Evolutionary conservation across 805 yeast genomes (phyloP), one percentile per base, ranked within the genome.

Genomic region (Lipomyces starkeyi): DNA sequence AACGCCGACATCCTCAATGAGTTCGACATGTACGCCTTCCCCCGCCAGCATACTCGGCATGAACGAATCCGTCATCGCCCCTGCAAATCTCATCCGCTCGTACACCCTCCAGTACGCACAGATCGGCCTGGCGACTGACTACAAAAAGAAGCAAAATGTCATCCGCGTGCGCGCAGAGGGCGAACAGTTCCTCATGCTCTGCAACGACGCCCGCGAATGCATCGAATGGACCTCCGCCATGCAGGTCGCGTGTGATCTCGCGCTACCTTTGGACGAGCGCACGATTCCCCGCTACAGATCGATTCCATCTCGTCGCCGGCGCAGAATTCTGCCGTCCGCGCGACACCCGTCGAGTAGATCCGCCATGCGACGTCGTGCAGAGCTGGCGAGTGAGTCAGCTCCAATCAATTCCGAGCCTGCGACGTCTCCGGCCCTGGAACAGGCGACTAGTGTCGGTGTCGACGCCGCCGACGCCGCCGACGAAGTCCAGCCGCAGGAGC

Each of bases 51-150:
- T 43, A 6, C 49, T 43, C 49, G 49, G 49, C 8, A 7, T 17
- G 20, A 8, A 66, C 34, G 63, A 61, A n/a, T 61, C 65, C 40
- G 32, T 73, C 58, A 69, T 71, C 60, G 65, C 74, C 20, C 65
- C 70, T 7, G 72, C 70, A 27, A 40, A 61, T 25, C 70, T 77
- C 55, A 32, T 75, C 53, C 83, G 88, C 70, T 85, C 92, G 0
- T 93, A 87, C 77, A 87, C 97, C 1, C 82, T 94, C 52, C 98
- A 95, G 78, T 88, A 88, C 78, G 93, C 95, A 13, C 87, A 84
- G 73, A 79, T 91, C 58, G 99, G 99, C 0, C 80, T 92, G 14
- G 97, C 98, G 0, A 82, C 86, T 1, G 99, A 94, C 78, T 92
- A 92, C 78, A 85, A 84, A 66, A 91, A 92, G 77, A 85, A 84